Evolutionary conservation across 495 filamentous ascomycete genomes (phyloP).

Genomic region (Baudoinia panamericana): DNA sequence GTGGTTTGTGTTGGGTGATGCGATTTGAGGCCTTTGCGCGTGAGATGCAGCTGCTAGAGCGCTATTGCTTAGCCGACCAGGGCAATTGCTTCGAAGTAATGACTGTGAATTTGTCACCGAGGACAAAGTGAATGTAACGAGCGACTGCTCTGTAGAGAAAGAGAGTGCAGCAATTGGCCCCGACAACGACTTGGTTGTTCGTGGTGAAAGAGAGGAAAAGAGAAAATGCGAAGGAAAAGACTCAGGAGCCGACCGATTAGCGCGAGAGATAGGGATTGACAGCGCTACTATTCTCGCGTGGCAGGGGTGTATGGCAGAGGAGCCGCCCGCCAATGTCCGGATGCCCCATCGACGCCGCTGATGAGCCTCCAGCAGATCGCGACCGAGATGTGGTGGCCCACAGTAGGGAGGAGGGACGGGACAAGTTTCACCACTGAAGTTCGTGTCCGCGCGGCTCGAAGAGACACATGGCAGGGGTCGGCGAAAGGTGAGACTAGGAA

Average conservation of each 20-base stretch:
- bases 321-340: conserved; percentile 6
- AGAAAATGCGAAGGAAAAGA: conserved; percentile 4
- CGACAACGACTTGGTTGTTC: conserved; percentile 11
- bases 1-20: not conserved
- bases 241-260: too few relatives aligned
- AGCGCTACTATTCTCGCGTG: not conserved
- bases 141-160: conserved; percentile 27
- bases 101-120: conserved; percentile 22
- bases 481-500: too few relatives aligned
- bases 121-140: conserved; percentile 28
- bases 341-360: not conserved
- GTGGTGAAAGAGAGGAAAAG: conserved; percentile 15
- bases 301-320: conserved; percentile 1
- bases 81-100: conserved; percentile 24
- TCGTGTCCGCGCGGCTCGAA: too few relatives aligned
- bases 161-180: conserved; percentile 9
- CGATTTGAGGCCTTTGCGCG: not conserved
- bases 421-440: not conserved
- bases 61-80: conserved; percentile 26
- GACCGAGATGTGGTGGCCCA: too few relatives aligned
- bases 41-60: conserved; percentile 14
- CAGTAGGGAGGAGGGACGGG: not conserved
- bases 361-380: conserved; percentile 2
- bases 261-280: too few relatives aligned
- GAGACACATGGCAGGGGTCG: conserved; percentile 3